phyloP scores from a whole-genome alignment of 1,284 basidiomycete species.

The Apiotrichum sp. region DNA sequence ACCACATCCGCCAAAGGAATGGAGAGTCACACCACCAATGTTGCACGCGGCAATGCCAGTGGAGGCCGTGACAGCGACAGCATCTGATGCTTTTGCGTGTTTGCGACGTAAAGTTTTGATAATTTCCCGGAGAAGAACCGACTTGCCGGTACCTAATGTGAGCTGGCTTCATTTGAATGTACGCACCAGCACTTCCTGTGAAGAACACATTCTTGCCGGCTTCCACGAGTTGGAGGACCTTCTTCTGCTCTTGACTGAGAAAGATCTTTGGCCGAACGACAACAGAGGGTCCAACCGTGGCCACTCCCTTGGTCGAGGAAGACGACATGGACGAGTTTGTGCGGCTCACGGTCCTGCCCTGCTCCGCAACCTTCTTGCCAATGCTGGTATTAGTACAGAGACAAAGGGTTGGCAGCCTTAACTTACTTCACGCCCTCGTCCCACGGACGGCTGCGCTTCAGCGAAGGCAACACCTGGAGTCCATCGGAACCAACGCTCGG shows the following conservation, averaged over 20 bases:
- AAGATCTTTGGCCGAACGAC: constrained; percentile 47
- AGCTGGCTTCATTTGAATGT: not conserved
- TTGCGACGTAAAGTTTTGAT: constrained; percentile 60
- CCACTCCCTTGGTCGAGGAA: constrained; percentile 3
- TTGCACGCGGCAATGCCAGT: constrained; percentile 90
- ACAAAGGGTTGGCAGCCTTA: too few species aligned
- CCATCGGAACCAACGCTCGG: too few species aligned
- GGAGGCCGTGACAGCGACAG: constrained; percentile 79
- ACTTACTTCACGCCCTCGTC: constrained; percentile 15
- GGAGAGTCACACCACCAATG: constrained; percentile 86
- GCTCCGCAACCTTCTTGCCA: constrained; percentile 17
- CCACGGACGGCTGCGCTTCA: constrained; percentile 37
- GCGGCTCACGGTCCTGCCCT: constrained; percentile 1
- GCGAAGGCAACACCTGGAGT: constrained; percentile 1
- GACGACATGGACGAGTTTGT: constrained; percentile 1
- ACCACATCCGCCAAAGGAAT: constrained; percentile 86
- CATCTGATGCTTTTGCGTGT: constrained; percentile 51
- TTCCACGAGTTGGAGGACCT: constrained; percentile 64
- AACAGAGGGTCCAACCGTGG: constrained; percentile 17
- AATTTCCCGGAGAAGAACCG: constrained; percentile 84
- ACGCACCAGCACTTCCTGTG: constrained; percentile 88
- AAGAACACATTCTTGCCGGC: constrained; percentile 81
- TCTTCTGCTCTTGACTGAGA: constrained; percentile 74
- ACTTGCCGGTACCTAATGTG: constrained; percentile 79
- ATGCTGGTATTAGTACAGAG: not conserved